Percentiles rank a stretch among this genome's conserved stretches.
Conservation (phyloP, 2,329 filamentous ascomycete genomes). For the Claviceps cyperi region DNA sequence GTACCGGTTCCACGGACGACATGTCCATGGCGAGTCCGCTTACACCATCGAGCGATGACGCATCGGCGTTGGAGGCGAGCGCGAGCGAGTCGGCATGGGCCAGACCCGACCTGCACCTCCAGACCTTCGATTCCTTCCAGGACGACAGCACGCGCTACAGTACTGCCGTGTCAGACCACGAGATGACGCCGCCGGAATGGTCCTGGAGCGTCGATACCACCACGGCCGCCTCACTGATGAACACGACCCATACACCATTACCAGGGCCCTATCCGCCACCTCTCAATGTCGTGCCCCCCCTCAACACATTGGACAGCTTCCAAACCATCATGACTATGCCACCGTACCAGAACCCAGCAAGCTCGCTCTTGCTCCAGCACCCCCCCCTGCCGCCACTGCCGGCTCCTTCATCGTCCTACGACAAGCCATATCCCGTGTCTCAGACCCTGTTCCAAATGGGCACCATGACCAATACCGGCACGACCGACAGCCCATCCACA, state of each 20-base stretch:
- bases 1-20: not conserved
- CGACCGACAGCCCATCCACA: not conserved
- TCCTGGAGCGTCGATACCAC: conserved; percentile 1
- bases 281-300: too few species aligned
- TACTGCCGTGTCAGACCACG: not conserved
- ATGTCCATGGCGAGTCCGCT: not conserved
- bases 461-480: not conserved
- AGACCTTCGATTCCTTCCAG: not conserved
- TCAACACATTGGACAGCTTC: too few species aligned
- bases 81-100: not conserved
- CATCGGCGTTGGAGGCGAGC: not conserved
- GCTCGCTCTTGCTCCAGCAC: not conserved
- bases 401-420: not conserved
- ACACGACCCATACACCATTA: not conserved
- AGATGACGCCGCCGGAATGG: not conserved
- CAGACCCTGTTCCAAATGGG: not conserved
- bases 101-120: not conserved
- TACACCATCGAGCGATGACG: not conserved
- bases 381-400: not conserved
- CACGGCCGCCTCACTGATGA: not conserved
- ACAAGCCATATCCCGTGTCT: not conserved
- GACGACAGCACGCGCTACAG: not conserved
- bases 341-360: not conserved
- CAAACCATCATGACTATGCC: not conserved
- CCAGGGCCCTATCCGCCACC: too few species aligned